These are phyloP conservation scores for Trifolium pratense DNA, from an alignment of 306 rosid species.

Conservation along the genomic window DNA sequence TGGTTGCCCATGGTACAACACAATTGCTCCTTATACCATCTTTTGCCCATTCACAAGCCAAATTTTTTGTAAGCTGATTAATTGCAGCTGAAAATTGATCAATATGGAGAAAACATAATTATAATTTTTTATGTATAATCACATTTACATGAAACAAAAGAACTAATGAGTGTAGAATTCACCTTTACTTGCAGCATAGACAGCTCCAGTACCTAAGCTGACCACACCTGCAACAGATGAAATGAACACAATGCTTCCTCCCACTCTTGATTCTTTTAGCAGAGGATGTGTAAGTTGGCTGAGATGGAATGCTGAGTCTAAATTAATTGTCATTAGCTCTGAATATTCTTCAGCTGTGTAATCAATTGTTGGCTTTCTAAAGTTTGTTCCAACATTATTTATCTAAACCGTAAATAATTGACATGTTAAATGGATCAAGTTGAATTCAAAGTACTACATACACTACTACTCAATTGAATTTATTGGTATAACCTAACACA, in stretches of 20 bases:
- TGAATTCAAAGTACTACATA: not conserved
- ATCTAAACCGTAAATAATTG: constrained; percentile 50
- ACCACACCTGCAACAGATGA: constrained; percentile 76
- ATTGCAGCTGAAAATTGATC: constrained; percentile 76
- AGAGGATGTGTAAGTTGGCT: constrained; percentile 81
- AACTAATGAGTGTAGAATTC: constrained; percentile 25
- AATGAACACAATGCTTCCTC: constrained; percentile 92
- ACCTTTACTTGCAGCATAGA: constrained; percentile 86
- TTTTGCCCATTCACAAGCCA: constrained; percentile 95
- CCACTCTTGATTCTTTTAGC: constrained; percentile 74
- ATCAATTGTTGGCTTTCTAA: constrained; percentile 73
- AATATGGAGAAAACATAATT: not conserved
- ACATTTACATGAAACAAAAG: not conserved
- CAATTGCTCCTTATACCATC: constrained; percentile 85
- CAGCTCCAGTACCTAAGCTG: constrained; percentile 60
- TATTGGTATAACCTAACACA: no score
- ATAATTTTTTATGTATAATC: not conserved
- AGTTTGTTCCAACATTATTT: constrained; percentile 79
- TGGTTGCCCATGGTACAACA: constrained; percentile 84
- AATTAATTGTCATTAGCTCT: constrained; percentile 58
- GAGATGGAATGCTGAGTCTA: constrained; percentile 71
- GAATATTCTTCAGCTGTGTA: constrained; percentile 69
- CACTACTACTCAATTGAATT: no score
- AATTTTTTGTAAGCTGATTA: constrained; percentile 75
- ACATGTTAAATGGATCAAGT: no score